Percentiles rank a stretch among this genome's conserved stretches.
Conservation (phyloP, 495 filamentous ascomycete species). For the Extremus antarcticus region DNA sequence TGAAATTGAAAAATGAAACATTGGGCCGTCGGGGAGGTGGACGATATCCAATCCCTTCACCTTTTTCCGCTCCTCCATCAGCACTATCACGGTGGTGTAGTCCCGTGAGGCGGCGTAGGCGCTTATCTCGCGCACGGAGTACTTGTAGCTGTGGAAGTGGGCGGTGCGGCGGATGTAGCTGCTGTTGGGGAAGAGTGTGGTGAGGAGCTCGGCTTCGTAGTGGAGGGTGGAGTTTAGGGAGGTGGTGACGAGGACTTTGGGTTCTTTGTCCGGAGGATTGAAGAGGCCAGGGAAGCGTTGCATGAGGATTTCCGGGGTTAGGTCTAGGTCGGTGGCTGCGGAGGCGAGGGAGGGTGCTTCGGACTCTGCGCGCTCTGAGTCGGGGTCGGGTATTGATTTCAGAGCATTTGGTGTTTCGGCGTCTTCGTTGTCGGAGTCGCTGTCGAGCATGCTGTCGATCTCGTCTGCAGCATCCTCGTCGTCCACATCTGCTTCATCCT, state of each 20-base stretch:
- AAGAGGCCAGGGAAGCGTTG: slow-evolving; percentile 69
- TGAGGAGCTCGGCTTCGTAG: slow-evolving; percentile 64
- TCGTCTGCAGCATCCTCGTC: slow-evolving; percentile 48
- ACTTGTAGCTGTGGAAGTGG: slow-evolving; percentile 72
- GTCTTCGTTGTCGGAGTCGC: slow-evolving; percentile 35
- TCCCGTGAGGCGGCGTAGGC: slow-evolving; percentile 69
- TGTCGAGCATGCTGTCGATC: slow-evolving; percentile 62
- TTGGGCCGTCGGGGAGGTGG: slow-evolving; percentile 74
- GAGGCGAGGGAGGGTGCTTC: slow-evolving; percentile 18
- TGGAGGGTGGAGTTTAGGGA: slow-evolving; percentile 75
- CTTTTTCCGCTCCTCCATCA: slow-evolving; percentile 76
- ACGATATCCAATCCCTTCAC: slow-evolving; percentile 67
- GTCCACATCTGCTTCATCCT: slow-evolving; percentile 30
- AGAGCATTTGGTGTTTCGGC: slow-evolving; percentile 31
- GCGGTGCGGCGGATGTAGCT: slow-evolving; percentile 75
- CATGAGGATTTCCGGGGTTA: slow-evolving; percentile 32
- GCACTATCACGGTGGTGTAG: slow-evolving; percentile 68
- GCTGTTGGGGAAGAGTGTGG: slow-evolving; percentile 72
- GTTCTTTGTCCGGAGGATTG: slow-evolving; percentile 37
- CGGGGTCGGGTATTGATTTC: slow-evolving; percentile 9
- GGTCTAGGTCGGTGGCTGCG: slow-evolving; percentile 27
- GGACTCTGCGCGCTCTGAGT: slow-evolving; percentile 12
- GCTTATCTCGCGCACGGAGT: slow-evolving; percentile 79
- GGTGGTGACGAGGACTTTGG: slow-evolving; percentile 87
- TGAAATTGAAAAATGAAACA: slow-evolving; percentile 73